Percentiles rank a stretch among this genome's conserved stretches.
phyloP scores from a whole-genome alignment of 179 eudicot genomes.

The Vitellaria paradoxa region DNA sequence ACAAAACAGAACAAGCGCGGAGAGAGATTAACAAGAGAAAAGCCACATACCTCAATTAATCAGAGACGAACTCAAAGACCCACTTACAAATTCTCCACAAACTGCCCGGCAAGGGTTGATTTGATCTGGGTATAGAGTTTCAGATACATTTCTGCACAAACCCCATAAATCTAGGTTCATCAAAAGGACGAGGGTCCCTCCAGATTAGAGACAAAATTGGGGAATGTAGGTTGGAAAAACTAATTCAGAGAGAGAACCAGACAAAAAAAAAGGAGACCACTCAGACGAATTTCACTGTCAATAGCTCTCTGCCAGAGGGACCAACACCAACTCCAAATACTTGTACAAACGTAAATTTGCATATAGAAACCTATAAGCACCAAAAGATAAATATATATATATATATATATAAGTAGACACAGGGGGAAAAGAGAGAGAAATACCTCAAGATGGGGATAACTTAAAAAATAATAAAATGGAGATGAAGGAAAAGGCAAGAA shows the following conservation, averaged over 20 bases:
- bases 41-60: conserved; percentile 26
- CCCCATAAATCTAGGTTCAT: conserved; percentile 24
- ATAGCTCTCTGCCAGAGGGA: conserved; percentile 5
- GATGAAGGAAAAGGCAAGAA: not conserved
- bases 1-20: not conserved
- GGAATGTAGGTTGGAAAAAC: conserved; percentile 42
- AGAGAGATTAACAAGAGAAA: conserved; percentile 1
- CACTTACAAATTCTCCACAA: conserved; percentile 22
- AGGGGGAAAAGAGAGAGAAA: not conserved
- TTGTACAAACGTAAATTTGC: not conserved
- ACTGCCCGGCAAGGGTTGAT: conserved; percentile 13
- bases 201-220: conserved; percentile 44
- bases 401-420: not conserved
- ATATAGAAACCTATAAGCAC: not conserved
- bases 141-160: conserved; percentile 20
- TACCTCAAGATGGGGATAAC: conserved; percentile 9
- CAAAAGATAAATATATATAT: not conserved
- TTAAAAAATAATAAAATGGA: not conserved
- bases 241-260: conserved; percentile 19
- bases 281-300: conserved; percentile 12
- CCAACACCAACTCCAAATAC: not conserved
- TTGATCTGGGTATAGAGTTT: conserved; percentile 8
- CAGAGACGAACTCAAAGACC: conserved; percentile 17
- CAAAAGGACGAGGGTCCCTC: conserved; percentile 20
- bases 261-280: conserved; percentile 25